Base-by-base conservation (phyloP, 768 basidiomycete species). In the Porphyrellus cyaneotinctus region DNA sequence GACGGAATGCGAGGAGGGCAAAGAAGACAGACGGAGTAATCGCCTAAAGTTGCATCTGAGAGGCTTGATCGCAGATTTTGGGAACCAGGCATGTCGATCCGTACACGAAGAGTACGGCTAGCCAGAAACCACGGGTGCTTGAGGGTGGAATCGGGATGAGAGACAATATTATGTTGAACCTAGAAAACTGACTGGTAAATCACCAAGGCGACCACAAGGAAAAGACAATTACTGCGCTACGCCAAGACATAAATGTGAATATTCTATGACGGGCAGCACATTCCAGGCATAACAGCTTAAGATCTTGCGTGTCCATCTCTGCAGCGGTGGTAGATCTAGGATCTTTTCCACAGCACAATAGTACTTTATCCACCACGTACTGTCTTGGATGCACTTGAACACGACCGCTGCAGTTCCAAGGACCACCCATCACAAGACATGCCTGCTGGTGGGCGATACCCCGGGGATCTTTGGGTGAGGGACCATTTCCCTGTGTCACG, bases 1-100 rank as follows among this genome's bases (percentile, higher is more conserved):
- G 64, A 68, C 30, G 64, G 64, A 41, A 67, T 58, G 15, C 62
- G 57, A 43, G 61, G 59, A 47, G 66, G 65, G 36, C 66, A 67
- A 24, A 45, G 54, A 43, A 64, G 61, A 37, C 65, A 66, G 42
- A 56, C 26, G 31, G 62, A 64, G 32, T 65, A 56, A 38, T 57
- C 66, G 14, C 53, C 24, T 2, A 58, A 43, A 14, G 41, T 37
- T 24, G 42, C 31, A 18, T 51, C 56, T 10, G 46, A 30, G 13
- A 20, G 6, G 20, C 39, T 51, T 24, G 50, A 30, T 33, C 30
- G 48, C 36, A 43, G 38, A 15, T 33, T 28, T 26, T 22, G 28
- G 5, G 47, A 38, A 13, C 51, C 50, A 1, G 47, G 6, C 22
- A 14, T 39, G 30, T 44, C 35, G 17, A 58, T 43, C 12, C 26